Evolutionary conservation across 495 filamentous ascomycete species (phyloP), one percentile per base, ranked within the genome.

Genomic region (Thozetella sp.): DNA sequence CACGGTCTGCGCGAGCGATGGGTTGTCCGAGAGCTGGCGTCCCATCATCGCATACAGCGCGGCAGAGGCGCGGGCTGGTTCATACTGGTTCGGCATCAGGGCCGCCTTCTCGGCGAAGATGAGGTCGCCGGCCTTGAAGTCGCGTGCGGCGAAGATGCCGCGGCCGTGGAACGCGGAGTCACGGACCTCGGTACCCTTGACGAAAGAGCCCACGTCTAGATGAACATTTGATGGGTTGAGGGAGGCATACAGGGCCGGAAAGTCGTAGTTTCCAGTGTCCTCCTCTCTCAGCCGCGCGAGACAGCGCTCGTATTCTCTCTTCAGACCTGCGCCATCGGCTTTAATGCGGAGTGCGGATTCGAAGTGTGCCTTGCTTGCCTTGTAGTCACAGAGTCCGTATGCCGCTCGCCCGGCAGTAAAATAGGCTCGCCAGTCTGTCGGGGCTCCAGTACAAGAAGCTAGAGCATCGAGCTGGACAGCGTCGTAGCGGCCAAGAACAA

Each of bases 71-170:
- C 73, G 73, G 22, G 71, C 17, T 68, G 62, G 55, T 68, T 61
- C 51, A 54, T 64, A 62, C 63, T 75, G 67, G 61, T 68, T 67
- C 2, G 72, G 70, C 56, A 72, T 69, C 17, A 66, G 64, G 52
- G 84, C 80, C 0, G 83, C 80, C 58, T 86, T 88, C 63, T 86
- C 82, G 26, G 74, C 80, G 19, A 84, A 67, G 0, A 86, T 66
- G 6, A 86, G 57, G 2, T 84, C 82, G 4, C 84, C 84, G 0
- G 76, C 72, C 43, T 73, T 63, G 24, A 88, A 67, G 22, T 72
- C 77, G 12, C 67, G 57, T 3, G 80, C 78, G 0, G 81, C 77
- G 56, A 86, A 87, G 10, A 85, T 59, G 0, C 83, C 82, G 15
- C 75, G 69, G 11, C 83, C 80, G 56, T 66, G 66, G 19, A 46